These are phyloP conservation scores for Geranium rotundifolium DNA, from an alignment of 345 rosid genomes.

Conservation along the genomic window DNA sequence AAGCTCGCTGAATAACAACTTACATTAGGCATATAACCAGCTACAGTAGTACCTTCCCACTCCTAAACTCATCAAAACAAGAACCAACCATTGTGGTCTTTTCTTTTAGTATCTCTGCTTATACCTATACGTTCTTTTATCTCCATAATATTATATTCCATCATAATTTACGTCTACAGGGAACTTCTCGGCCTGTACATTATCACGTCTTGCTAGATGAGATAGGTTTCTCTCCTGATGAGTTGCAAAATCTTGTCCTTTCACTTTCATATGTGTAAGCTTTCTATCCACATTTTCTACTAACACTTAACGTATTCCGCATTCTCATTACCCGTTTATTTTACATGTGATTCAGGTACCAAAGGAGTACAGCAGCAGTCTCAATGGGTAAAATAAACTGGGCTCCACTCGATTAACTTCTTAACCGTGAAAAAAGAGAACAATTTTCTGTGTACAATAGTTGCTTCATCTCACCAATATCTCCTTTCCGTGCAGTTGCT, in stretches of 20 bases:
- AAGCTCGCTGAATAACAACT: neutral
- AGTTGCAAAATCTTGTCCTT: constrained; percentile 58
- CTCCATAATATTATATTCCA: neutral
- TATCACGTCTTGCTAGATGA: constrained; percentile 76
- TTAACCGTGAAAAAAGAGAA: neutral
- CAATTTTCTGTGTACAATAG: neutral
- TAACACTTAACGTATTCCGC: neutral
- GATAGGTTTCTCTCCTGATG: constrained; percentile 67
- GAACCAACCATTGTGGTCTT: neutral
- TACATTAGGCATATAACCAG: neutral
- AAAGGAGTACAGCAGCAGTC: constrained; percentile 70
- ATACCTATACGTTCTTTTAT: neutral
- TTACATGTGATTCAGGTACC: constrained; percentile 39
- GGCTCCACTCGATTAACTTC: neutral
- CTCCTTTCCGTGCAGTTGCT: constrained; percentile 48
- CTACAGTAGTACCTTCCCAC: neutral
- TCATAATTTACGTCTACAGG: constrained; percentile 22
- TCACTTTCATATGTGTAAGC: constrained; percentile 79
- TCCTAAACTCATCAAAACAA: neutral
- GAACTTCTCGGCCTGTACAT: constrained; percentile 89
- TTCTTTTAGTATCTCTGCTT: neutral
- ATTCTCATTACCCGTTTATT: neutral
- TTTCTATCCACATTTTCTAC: constrained; percentile 2
- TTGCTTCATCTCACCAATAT: neutral
- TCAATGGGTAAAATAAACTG: constrained; percentile 59